Evolutionary conservation across 202 grass and related monocot genomes (phyloP).

Genomic region (Carex sylvatica): DNA sequence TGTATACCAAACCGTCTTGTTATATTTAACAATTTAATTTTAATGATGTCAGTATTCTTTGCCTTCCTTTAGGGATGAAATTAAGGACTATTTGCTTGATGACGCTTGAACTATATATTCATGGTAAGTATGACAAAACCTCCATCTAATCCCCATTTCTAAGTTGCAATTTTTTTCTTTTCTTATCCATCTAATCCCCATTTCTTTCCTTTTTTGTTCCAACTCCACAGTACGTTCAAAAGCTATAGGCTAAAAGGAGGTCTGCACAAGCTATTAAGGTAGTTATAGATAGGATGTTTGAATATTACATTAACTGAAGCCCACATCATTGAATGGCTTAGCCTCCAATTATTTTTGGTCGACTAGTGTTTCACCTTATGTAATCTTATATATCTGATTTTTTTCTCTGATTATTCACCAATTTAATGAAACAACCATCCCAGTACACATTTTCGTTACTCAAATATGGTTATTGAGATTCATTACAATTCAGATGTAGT

Average conservation of each 20-base stretch:
- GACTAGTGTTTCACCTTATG: not conserved
- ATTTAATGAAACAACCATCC: not conserved
- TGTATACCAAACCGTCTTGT: not conserved
- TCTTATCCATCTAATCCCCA: not conserved
- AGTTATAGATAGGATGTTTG: not conserved
- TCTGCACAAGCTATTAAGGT: not conserved
- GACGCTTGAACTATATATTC: constrained; percentile 28
- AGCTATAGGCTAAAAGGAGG: not conserved
- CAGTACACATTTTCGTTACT: not conserved
- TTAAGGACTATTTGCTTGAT: constrained; percentile 64
- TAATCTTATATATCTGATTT: not conserved
- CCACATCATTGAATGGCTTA: not conserved
- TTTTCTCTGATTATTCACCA: not conserved
- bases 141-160: not conserved
- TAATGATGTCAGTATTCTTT: not conserved
- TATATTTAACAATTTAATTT: not conserved
- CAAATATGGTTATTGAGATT: not conserved
- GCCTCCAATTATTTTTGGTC: not conserved
- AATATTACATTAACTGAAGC: not conserved
- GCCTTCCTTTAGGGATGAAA: constrained; percentile 56
- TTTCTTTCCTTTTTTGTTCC: not conserved
- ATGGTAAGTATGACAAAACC: constrained; percentile 20
- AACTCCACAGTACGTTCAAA: not conserved
- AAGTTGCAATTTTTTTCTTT: not conserved
- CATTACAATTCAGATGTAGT: too few relatives aligned